These are phyloP conservation scores for Chaetomium strumarium DNA, from an alignment of 2,329 filamentous ascomycete species.

Conservation along the genomic window DNA sequence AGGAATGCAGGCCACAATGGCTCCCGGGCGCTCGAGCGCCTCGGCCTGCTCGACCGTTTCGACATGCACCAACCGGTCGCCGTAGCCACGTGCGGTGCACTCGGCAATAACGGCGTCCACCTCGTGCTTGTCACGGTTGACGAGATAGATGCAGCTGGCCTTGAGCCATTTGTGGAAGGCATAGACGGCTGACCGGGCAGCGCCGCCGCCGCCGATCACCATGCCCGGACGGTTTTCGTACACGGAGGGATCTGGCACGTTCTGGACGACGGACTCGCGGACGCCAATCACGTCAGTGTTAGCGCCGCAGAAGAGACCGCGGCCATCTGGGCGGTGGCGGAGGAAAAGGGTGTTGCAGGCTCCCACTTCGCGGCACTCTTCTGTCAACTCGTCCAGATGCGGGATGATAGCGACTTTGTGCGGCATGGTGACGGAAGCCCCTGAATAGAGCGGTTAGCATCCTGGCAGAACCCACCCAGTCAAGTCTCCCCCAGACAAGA, in stretches of 20 bases:
- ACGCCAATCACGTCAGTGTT: constrained; percentile 81
- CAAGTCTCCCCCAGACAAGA: neutral
- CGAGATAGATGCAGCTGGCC: constrained; percentile 64
- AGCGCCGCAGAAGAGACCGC: constrained; percentile 58
- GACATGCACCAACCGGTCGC: constrained; percentile 56
- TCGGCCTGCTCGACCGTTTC: constrained; percentile 55
- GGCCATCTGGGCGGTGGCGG: constrained; percentile 40
- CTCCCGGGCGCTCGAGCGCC: constrained; percentile 52
- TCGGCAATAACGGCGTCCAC: constrained; percentile 62
- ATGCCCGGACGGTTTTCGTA: constrained; percentile 60
- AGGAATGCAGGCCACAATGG: constrained; percentile 69
- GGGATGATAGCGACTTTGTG: constrained; percentile 73
- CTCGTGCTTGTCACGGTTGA: constrained; percentile 66
- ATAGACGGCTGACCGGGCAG: constrained; percentile 72
- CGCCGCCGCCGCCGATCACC: constrained; percentile 72
- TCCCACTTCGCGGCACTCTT: constrained; percentile 66
- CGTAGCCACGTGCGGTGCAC: constrained; percentile 54
- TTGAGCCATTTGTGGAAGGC: constrained; percentile 65
- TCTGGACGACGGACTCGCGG: constrained; percentile 62
- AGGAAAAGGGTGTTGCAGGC: constrained; percentile 77
- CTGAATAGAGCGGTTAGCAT: constrained; percentile 30
- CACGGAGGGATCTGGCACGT: constrained; percentile 36
- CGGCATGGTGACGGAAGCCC: constrained; percentile 75
- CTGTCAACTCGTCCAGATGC: constrained; percentile 66
- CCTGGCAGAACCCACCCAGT: no score